Conservation (phyloP, 352 stramenopile genomes). For the Pythium rhizo-oryzae region DNA sequence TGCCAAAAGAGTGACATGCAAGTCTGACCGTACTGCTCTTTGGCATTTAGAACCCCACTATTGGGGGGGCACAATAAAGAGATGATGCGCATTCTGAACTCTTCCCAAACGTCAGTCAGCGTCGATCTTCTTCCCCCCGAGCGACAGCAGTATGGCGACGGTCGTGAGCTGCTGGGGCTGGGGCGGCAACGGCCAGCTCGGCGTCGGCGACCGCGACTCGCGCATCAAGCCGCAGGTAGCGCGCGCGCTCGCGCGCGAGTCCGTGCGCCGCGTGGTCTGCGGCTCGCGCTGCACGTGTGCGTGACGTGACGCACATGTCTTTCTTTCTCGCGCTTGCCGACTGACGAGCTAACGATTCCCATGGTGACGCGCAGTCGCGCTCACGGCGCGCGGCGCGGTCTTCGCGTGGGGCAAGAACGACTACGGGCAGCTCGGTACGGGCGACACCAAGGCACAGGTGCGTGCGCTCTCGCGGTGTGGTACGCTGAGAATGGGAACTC, state of each 20-base stretch:
- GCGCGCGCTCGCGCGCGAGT: conserved; percentile 28
- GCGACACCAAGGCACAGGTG: conserved; percentile 39
- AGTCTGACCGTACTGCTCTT: not conserved
- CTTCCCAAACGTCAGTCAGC: not conserved
- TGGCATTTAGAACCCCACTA: not conserved
- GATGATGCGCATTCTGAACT: not conserved
- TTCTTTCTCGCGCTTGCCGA: not conserved
- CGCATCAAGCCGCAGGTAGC: conserved; percentile 45
- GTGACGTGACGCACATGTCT: not conserved
- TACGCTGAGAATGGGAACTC: too few relatives aligned
- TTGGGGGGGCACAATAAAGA: not conserved
- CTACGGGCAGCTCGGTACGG: conserved; percentile 42
- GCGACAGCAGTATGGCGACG: conserved; percentile 13
- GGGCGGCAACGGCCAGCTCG: conserved; percentile 50
- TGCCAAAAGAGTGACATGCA: too few relatives aligned
- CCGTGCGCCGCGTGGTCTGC: conserved; percentile 36
- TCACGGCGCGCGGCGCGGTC: conserved; percentile 33
- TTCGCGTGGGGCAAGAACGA: conserved; percentile 51
- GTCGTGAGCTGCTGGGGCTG: conserved; percentile 38
- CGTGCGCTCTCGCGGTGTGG: too few relatives aligned
- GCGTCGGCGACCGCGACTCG: conserved; percentile 39
- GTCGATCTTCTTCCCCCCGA: not conserved
- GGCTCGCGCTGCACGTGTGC: conserved; percentile 45
- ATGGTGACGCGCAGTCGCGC: conserved; percentile 30
- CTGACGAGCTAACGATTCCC: not conserved